Conservation (phyloP, 305 asterid genomes). For the Fraxinus floribunda region DNA sequence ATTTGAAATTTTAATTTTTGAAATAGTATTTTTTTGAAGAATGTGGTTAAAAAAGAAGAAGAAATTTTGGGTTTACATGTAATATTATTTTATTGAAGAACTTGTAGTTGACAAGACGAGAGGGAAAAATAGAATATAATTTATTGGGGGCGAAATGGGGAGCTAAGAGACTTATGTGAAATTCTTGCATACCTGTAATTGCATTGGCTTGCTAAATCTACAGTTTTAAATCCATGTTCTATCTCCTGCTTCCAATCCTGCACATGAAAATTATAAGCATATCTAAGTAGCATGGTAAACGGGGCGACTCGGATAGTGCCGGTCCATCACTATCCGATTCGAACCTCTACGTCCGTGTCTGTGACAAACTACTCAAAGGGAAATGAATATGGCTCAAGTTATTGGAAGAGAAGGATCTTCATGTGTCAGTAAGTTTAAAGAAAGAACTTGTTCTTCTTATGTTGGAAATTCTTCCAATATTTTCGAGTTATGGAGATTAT, state of each 20-base stretch:
- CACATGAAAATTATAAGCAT: conserved; percentile 2
- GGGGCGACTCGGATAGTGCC: neutral
- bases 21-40: no score
- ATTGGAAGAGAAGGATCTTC: neutral
- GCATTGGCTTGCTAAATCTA: conserved; percentile 70
- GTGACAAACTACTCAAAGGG: neutral
- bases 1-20: no score
- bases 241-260: conserved; percentile 75
- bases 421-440: neutral
- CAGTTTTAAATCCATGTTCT: conserved; percentile 49
- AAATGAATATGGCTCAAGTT: neutral
- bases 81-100: no score
- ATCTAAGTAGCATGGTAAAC: neutral
- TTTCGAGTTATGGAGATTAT: neutral
- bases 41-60: no score
- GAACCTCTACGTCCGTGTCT: neutral
- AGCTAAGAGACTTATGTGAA: neutral
- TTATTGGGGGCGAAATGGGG: no score
- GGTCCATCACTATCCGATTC: neutral
- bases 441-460: neutral
- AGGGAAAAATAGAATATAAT: no score
- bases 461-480: neutral
- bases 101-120: no score
- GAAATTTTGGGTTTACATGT: no score
- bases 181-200: conserved; percentile 49